Conservation (phyloP, 345 rosid genomes). For the Salix dunnii region DNA sequence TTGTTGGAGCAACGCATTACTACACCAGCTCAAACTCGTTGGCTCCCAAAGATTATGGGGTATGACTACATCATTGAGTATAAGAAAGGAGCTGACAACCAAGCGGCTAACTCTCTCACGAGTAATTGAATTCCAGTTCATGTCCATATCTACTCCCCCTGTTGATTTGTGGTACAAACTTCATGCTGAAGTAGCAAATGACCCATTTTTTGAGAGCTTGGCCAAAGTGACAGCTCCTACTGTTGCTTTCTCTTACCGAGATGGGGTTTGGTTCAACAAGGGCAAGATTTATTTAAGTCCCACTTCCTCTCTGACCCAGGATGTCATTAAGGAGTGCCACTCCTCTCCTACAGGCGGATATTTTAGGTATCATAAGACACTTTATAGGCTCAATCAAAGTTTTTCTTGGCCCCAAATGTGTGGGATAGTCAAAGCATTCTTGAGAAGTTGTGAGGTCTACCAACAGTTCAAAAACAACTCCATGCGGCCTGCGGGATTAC, state of each 20-base stretch:
- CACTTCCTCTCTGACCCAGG: background rate
- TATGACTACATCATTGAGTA: no score
- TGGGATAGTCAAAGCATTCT: background rate
- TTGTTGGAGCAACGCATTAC: no score
- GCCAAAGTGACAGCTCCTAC: fast-evolving
- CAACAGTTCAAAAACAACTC: background rate
- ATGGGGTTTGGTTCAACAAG: background rate
- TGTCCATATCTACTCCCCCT: no score
- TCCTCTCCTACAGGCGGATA: background rate
- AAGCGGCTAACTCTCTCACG: no score
- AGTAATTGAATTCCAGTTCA: no score
- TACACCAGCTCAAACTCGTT: no score
- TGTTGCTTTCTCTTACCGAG: background rate
- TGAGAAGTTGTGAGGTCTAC: background rate
- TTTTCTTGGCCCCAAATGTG: background rate
- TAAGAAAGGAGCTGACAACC: no score
- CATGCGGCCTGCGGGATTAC: background rate
- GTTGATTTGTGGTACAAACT: background rate
- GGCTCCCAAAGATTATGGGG: no score
- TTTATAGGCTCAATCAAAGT: fast-evolving
- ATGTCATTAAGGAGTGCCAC: background rate
- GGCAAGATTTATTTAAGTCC: background rate
- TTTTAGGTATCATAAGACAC: background rate
- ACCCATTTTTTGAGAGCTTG: background rate
- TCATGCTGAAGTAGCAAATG: background rate